These are phyloP conservation scores for Suillus placidus DNA, from an alignment of 768 basidiomycete species.

Conservation along the genomic window DNA sequence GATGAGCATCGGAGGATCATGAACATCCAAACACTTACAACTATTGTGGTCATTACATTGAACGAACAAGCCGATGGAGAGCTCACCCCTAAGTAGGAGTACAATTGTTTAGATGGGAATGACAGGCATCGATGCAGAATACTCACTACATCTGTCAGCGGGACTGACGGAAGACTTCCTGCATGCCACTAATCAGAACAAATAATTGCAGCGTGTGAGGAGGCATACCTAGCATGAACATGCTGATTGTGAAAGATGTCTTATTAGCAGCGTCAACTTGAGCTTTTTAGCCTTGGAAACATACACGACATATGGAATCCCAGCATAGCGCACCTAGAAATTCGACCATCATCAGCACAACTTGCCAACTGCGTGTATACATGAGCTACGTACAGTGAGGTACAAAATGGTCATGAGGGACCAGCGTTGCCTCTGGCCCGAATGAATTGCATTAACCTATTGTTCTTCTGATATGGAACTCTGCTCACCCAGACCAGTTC, in stretches of 20 bases:
- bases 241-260: background rate
- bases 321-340: conserved; percentile 1
- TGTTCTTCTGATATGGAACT: background rate
- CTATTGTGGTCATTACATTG: background rate
- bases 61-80: background rate
- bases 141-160: background rate
- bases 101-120: background rate
- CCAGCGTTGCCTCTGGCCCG: background rate
- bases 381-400: background rate
- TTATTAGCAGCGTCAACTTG: background rate
- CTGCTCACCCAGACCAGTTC: background rate
- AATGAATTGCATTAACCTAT: background rate
- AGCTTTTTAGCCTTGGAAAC: background rate
- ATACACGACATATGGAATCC: background rate
- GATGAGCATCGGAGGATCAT: background rate
- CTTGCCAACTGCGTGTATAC: background rate
- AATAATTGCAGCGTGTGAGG: background rate
- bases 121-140: background rate
- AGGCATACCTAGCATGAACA: conserved; percentile 4
- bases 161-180: conserved; percentile 5
- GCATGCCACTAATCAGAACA: background rate
- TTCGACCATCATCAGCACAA: background rate
- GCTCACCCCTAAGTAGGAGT: background rate
- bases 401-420: background rate
- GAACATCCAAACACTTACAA: background rate